Evolutionary conservation across 1,284 basidiomycete species (phyloP).

Genomic region (Agroathelia rolfsii): DNA sequence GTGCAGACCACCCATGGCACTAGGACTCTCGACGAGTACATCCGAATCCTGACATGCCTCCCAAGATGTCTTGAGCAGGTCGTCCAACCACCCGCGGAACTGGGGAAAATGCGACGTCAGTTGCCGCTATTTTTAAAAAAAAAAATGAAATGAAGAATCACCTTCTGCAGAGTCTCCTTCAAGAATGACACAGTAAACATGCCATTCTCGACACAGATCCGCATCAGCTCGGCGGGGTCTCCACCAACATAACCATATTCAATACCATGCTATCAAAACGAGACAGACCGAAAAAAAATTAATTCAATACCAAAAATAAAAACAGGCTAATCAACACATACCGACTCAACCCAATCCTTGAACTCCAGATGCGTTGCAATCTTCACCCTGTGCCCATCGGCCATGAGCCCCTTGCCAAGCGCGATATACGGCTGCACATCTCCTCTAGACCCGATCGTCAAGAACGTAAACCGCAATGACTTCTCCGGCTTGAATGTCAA

Average conservation of each 20-base stretch:
- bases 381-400: slow-evolving; percentile 77
- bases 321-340: slow-evolving; percentile 34
- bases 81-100: slow-evolving; percentile 97
- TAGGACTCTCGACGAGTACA: slow-evolving; percentile 89
- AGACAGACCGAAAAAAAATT: slow-evolving; percentile 4
- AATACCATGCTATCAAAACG: slow-evolving; percentile 67
- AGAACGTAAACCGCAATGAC: slow-evolving; percentile 78
- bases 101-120: slow-evolving; percentile 21
- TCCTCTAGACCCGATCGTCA: slow-evolving; percentile 91
- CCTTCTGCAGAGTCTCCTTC: slow-evolving; percentile 84
- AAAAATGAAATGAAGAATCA: slow-evolving; percentile 20
- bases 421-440: slow-evolving; percentile 95
- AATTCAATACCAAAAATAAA: slow-evolving; percentile 2
- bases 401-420: slow-evolving; percentile 83
- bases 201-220: slow-evolving; percentile 92
- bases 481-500: slow-evolving; percentile 87
- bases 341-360: slow-evolving; percentile 90
- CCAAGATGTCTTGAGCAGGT: slow-evolving; percentile 89
- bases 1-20: slow-evolving; percentile 98
- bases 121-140: slow-evolving; percentile 1
- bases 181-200: slow-evolving; percentile 93
- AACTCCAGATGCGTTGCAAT: slow-evolving; percentile 95
- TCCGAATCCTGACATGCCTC: slow-evolving; percentile 92
- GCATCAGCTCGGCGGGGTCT: slow-evolving; percentile 93
- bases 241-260: slow-evolving; percentile 92